Evolutionary conservation across 73 alveolate species (phyloP).

Genomic region (Paramecium tetraurelia): DNA sequence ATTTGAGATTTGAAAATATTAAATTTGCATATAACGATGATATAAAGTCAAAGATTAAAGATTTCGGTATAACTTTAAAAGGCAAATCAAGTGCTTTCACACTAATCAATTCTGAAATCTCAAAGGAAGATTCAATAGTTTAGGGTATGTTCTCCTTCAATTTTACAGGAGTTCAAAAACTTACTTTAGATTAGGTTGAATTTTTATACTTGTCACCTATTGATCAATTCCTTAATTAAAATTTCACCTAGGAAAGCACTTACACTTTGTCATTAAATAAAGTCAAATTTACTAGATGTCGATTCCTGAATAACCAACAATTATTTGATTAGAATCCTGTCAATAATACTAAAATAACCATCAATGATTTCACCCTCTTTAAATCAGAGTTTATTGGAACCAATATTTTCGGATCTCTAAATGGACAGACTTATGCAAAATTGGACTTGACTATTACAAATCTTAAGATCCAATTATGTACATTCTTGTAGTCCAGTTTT

Average conservation of each 20-base stretch:
- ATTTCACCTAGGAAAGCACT: background rate
- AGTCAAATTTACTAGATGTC: background rate
- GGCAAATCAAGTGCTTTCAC: background rate
- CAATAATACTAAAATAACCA: background rate
- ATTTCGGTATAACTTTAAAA: background rate
- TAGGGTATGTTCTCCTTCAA: background rate
- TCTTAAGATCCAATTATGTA: background rate
- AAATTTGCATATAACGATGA: background rate
- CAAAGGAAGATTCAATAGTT: background rate
- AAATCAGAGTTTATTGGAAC: background rate
- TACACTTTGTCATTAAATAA: background rate
- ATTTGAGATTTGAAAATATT: background rate
- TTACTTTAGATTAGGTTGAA: background rate
- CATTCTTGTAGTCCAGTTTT: background rate
- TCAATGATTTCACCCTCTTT: background rate
- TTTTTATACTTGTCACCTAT: background rate
- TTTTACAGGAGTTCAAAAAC: background rate
- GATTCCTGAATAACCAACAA: background rate
- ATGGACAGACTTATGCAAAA: background rate
- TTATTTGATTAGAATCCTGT: background rate
- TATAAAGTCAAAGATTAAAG: background rate
- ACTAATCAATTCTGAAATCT: background rate
- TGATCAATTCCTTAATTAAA: background rate
- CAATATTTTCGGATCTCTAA: background rate
- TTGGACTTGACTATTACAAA: background rate